Evolutionary conservation across 768 basidiomycete species (phyloP).

Genomic region (Pseudohyphozyma bogoriensis): DNA sequence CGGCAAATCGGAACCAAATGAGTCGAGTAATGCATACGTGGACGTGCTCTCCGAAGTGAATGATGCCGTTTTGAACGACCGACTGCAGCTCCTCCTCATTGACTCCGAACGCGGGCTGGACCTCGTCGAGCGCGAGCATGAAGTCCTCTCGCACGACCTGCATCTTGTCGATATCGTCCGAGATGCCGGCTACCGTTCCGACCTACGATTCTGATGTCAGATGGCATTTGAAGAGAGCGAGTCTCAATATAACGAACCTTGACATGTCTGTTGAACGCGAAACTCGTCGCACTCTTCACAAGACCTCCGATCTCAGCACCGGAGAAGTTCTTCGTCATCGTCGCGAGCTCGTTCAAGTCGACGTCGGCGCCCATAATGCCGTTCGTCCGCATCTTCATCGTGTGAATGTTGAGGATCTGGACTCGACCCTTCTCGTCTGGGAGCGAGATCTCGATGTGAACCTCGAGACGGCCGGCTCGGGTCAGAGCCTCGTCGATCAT

Average conservation of each 20-base stretch:
- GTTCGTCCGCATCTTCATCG: constrained; percentile 83
- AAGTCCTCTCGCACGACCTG: constrained; percentile 80
- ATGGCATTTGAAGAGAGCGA: not conserved
- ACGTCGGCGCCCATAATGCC: constrained; percentile 81
- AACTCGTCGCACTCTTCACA: constrained; percentile 96
- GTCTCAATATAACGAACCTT: constrained; percentile 48
- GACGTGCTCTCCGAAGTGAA: constrained; percentile 64
- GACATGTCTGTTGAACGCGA: constrained; percentile 93
- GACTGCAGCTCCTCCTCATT: constrained; percentile 89
- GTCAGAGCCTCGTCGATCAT: constrained; percentile 98
- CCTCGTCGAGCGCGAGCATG: constrained; percentile 79
- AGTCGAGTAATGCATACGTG: constrained; percentile 53
- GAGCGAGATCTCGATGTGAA: constrained; percentile 98
- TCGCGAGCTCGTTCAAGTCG: constrained; percentile 68
- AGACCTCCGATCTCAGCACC: constrained; percentile 93
- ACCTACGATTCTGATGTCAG: constrained; percentile 44
- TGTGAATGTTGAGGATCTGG: constrained; percentile 94
- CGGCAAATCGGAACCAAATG: not conserved
- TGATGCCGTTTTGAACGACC: constrained; percentile 93
- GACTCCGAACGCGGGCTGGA: constrained; percentile 93
- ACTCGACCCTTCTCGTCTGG: constrained; percentile 85
- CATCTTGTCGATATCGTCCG: constrained; percentile 87
- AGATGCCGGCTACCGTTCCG: constrained; percentile 92
- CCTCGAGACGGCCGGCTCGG: constrained; percentile 95
- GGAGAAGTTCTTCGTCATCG: constrained; percentile 87